Evolutionary conservation across 208 protist species (phyloP).

Genomic region (Wallacemonas sp.): DNA sequence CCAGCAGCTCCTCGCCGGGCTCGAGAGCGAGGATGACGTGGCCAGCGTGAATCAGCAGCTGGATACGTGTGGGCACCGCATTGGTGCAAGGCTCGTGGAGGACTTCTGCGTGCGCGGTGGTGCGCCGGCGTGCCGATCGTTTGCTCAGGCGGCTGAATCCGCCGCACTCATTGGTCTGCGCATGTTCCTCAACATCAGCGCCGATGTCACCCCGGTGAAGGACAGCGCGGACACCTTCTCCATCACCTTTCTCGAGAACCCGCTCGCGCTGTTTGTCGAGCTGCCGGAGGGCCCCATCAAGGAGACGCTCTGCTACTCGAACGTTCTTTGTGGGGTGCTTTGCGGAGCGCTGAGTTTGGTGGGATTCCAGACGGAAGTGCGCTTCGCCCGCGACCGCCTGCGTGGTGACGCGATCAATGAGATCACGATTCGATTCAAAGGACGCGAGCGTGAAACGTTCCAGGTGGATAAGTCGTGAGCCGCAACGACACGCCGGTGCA

Average conservation of each 20-base stretch:
- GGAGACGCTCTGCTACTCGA: constrained; percentile 94
- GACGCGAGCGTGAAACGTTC: constrained; percentile 76
- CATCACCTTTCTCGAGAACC: constrained; percentile 96
- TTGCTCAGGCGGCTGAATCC: constrained; percentile 94
- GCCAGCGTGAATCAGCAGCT: constrained; percentile 96
- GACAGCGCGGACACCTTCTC: constrained; percentile 79
- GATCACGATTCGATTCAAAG: constrained; percentile 84
- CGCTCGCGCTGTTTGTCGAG: constrained; percentile 96
- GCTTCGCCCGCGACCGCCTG: constrained; percentile 86
- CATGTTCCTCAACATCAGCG: constrained; percentile 96
- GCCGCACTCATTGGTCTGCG: constrained; percentile 95
- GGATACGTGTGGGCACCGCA: constrained; percentile 96
- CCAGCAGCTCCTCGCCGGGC: constrained; percentile 95
- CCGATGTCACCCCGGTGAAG: constrained; percentile 84
- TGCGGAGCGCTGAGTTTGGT: constrained; percentile 95
- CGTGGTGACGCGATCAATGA: constrained; percentile 89
- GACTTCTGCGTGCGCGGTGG: constrained; percentile 95
- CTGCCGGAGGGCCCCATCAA: constrained; percentile 91
- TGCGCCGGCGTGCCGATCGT: constrained; percentile 81
- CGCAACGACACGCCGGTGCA: background rate
- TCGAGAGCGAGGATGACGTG: constrained; percentile 88
- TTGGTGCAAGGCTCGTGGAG: constrained; percentile 96
- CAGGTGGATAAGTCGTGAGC: constrained; percentile 46
- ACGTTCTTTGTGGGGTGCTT: constrained; percentile 97
- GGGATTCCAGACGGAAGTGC: constrained; percentile 77